Evolutionary conservation across 441 rosid species (phyloP).

Genomic region (Mallotus japonicus): DNA sequence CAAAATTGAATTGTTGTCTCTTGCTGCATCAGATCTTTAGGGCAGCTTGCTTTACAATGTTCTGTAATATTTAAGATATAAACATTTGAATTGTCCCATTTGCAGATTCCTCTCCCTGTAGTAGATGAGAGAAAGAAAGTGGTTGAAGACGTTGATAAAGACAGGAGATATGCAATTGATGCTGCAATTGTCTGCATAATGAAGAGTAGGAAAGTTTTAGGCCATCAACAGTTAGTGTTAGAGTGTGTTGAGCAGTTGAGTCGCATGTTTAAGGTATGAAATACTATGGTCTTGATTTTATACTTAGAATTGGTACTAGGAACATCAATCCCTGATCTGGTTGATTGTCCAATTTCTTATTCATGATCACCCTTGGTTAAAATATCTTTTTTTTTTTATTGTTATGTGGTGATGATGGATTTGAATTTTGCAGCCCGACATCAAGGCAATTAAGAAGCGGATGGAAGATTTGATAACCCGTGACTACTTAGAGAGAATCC

Average conservation of each 20-base stretch:
- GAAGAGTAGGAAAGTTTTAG: conserved; percentile 87
- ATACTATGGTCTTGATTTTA: background rate
- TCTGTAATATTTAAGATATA: background rate
- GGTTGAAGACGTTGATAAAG: conserved; percentile 90
- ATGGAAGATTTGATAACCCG: conserved; percentile 88
- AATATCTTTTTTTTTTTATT: background rate
- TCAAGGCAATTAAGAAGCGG: conserved; percentile 90
- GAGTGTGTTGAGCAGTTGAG: conserved; percentile 94
- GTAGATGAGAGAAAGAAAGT: conserved; percentile 93
- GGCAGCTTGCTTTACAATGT: background rate
- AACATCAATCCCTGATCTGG: background rate
- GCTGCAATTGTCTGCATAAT: conserved; percentile 97
- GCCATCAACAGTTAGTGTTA: conserved; percentile 74
- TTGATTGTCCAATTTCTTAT: background rate
- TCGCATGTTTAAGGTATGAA: conserved; percentile 84
- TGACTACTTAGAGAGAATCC: conserved; percentile 75
- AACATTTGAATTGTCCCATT: background rate
- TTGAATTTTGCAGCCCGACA: conserved; percentile 78
- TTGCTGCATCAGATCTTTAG: background rate
- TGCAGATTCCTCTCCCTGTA: conserved; percentile 86
- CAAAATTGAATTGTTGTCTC: background rate
- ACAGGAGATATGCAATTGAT: conserved; percentile 84
- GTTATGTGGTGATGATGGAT: background rate
- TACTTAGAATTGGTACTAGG: background rate
- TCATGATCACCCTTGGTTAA: background rate